These are phyloP conservation scores for Candida xyloterini DNA, from an alignment of 805 yeast species.

Conservation along the genomic window DNA sequence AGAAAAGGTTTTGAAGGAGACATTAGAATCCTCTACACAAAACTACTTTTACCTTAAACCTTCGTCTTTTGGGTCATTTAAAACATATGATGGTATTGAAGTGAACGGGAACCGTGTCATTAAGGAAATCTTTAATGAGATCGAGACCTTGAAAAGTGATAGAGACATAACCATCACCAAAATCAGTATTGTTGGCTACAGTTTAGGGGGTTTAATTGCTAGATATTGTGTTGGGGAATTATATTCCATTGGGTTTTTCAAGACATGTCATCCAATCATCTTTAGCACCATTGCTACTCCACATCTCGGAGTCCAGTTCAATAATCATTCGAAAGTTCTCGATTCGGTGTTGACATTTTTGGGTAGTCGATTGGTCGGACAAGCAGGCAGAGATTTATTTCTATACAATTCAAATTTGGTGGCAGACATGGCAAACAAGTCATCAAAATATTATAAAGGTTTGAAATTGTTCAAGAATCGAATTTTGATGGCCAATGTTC, in stretches of 20 bases:
- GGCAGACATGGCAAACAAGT: slow-evolving; percentile 51
- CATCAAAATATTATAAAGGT: slow-evolving; percentile 50
- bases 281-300: slow-evolving; percentile 78
- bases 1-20: slow-evolving; percentile 39
- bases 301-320: slow-evolving; percentile 61
- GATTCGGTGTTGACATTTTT: slow-evolving; percentile 42
- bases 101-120: slow-evolving; percentile 67
- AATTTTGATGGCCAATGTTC: slow-evolving; percentile 66
- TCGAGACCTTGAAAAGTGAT: slow-evolving; percentile 35
- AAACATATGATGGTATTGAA: slow-evolving; percentile 83
- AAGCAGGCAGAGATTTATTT: slow-evolving; percentile 75
- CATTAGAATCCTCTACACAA: slow-evolving; percentile 37
- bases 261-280: slow-evolving; percentile 54
- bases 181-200: slow-evolving; percentile 81
- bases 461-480: slow-evolving; percentile 55
- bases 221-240: slow-evolving; percentile 66
- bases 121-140: slow-evolving; percentile 55
- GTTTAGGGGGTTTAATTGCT: slow-evolving; percentile 83
- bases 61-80: slow-evolving; percentile 60
- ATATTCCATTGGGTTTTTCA: slow-evolving; percentile 49
- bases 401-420: slow-evolving; percentile 47
- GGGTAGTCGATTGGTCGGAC: slow-evolving; percentile 57
- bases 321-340: slow-evolving; percentile 32
- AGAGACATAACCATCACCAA: slow-evolving; percentile 38
- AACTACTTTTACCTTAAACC: slow-evolving; percentile 47